These are phyloP conservation scores for Neurospora sp. DNA, from an alignment of 495 filamentous ascomycete genomes.

Conservation along the genomic window DNA sequence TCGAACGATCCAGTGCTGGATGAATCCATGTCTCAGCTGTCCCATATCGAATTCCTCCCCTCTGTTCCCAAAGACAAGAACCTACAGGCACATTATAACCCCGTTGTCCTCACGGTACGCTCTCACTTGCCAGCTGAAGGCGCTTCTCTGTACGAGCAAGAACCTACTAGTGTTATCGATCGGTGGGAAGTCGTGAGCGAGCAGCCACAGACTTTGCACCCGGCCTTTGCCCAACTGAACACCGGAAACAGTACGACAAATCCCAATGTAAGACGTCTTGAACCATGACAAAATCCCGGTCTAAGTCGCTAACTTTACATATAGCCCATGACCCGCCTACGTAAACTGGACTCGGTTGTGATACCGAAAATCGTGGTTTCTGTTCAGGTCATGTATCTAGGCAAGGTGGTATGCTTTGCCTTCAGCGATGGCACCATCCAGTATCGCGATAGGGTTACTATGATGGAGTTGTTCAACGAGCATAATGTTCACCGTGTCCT, in stretches of 20 bases:
- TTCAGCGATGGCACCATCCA: constrained; percentile 70
- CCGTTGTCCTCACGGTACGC: constrained; percentile 60
- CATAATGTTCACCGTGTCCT: constrained; percentile 53
- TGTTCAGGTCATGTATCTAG: constrained; percentile 53
- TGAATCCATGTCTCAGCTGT: constrained; percentile 49
- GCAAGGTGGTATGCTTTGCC: constrained; percentile 55
- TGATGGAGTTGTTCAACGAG: constrained; percentile 53
- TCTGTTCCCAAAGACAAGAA: constrained; percentile 33
- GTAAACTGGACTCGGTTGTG: constrained; percentile 52
- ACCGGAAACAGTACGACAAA: constrained; percentile 38
- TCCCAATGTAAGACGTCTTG: neutral
- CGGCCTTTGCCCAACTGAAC: constrained; percentile 64
- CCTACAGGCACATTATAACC: constrained; percentile 27
- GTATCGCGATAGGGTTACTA: constrained; percentile 62
- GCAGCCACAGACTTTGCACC: constrained; percentile 49
- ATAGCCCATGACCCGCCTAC: constrained; percentile 51
- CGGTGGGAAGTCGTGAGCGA: constrained; percentile 65
- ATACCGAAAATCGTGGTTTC: constrained; percentile 60
- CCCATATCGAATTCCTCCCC: constrained; percentile 57
- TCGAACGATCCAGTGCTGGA: constrained; percentile 34
- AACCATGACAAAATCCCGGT: neutral
- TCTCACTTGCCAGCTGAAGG: constrained; percentile 46
- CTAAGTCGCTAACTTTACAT: constrained; percentile 10
- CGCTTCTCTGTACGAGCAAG: constrained; percentile 45
- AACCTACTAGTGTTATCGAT: constrained; percentile 56